Conservation (phyloP, 768 basidiomycete species). For the Austroboletus eburneus region DNA sequence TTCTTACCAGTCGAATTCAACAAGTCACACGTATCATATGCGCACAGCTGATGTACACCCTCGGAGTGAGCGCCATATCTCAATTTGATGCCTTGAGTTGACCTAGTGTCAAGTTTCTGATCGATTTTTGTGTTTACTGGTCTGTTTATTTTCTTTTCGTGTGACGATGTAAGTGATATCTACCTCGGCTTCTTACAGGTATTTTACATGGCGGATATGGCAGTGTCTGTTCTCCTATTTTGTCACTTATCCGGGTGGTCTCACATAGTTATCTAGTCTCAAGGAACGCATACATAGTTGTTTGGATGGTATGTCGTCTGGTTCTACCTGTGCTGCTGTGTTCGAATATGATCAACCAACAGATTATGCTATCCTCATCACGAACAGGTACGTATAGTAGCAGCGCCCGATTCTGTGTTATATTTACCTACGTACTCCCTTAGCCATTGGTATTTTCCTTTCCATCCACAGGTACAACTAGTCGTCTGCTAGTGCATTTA, state of each 20-base stretch:
- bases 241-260: background rate
- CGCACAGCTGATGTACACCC: conserved; percentile 16
- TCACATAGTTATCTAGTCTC: conserved; percentile 16
- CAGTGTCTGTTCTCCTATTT: conserved; percentile 13
- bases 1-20: background rate
- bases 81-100: background rate
- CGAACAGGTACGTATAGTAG: conserved; percentile 14
- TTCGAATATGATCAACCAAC: background rate
- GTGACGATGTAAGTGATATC: background rate
- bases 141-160: conserved; percentile 2
- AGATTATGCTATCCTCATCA: conserved; percentile 16
- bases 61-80: conserved; percentile 17
- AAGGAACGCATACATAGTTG: conserved; percentile 9
- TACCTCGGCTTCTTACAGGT: conserved; percentile 6
- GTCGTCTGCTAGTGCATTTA: background rate
- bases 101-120: conserved; percentile 16
- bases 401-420: background rate
- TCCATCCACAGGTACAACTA: conserved; percentile 17
- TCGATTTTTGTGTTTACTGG: conserved; percentile 28
- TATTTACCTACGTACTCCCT: background rate
- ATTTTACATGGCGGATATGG: conserved; percentile 31
- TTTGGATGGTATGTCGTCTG: conserved; percentile 15
- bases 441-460: conserved; percentile 16
- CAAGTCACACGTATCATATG: background rate
- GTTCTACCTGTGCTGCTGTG: background rate